Conservation (phyloP, 2,329 filamentous ascomycete species). For the Colletotrichum sojae region DNA sequence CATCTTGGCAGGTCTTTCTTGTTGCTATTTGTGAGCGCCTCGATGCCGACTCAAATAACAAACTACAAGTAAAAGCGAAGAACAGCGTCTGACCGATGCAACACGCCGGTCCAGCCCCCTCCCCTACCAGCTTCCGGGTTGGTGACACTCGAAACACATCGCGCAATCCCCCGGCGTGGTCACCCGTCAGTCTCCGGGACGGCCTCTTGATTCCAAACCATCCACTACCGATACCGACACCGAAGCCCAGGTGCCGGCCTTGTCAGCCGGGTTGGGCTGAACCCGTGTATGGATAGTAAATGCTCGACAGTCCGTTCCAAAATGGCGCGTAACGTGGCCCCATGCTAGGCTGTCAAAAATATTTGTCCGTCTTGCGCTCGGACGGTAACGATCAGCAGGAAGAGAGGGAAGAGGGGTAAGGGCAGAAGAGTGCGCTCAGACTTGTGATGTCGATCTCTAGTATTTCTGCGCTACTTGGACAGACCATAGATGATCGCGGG, state of each 20-base stretch:
- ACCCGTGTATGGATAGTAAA: constrained; percentile 10
- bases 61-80: not conserved
- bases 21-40: not conserved
- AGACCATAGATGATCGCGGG: not conserved
- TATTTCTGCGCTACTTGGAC: not conserved
- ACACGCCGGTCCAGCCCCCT: not conserved
- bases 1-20: not conserved
- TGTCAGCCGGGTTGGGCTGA: constrained; percentile 17
- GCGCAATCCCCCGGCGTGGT: constrained; percentile 1
- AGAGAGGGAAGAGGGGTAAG: not conserved
- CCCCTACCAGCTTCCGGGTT: not conserved
- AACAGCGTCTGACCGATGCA: constrained; percentile 16
- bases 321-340: constrained; percentile 10
- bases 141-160: constrained; percentile 2
- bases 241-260: constrained; percentile 4
- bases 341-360: constrained; percentile 13
- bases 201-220: constrained; percentile 5
- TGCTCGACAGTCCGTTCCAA: constrained; percentile 12
- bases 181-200: constrained; percentile 3
- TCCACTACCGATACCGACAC: not conserved
- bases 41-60: not conserved
- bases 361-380: constrained; percentile 24
- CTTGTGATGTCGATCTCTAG: constrained; percentile 14
- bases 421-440: constrained; percentile 22
- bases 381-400: constrained; percentile 26